Conservation (phyloP, 768 basidiomycete species). For the Collybia mongolica region DNA sequence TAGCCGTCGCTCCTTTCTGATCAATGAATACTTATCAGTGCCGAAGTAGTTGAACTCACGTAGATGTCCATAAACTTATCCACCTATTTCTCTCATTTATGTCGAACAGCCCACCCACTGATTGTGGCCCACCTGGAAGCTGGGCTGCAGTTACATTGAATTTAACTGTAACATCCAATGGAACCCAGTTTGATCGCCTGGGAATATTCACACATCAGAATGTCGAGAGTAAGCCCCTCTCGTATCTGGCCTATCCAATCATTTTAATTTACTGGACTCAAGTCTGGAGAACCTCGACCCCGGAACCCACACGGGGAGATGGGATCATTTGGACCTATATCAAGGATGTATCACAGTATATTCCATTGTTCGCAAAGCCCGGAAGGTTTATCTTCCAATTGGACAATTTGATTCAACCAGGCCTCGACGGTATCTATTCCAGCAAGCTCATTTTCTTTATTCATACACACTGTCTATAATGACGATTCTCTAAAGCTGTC, state of each 20-base stretch:
- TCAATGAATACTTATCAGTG: constrained; percentile 30
- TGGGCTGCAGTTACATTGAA: constrained; percentile 79
- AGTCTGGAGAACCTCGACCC: constrained; percentile 84
- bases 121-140: constrained; percentile 67
- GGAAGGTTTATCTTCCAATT: constrained; percentile 74
- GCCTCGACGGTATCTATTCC: constrained; percentile 67
- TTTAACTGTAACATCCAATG: constrained; percentile 76
- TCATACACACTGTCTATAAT: not conserved
- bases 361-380: constrained; percentile 64
- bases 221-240: constrained; percentile 58
- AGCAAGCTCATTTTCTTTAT: constrained; percentile 36
- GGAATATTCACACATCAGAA: constrained; percentile 75
- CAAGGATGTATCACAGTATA: constrained; percentile 75
- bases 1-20: not conserved
- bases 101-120: constrained; percentile 57
- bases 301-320: constrained; percentile 62
- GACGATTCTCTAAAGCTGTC: constrained; percentile 39
- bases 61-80: constrained; percentile 24
- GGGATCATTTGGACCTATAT: constrained; percentile 80
- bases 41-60: constrained; percentile 64
- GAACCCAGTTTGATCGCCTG: constrained; percentile 73
- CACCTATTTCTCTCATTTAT: not conserved
- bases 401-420: constrained; percentile 61
- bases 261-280: not conserved
- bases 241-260: not conserved